Base-by-base conservation (phyloP, 768 basidiomycete genomes). In the Boletus eberwhitei region DNA sequence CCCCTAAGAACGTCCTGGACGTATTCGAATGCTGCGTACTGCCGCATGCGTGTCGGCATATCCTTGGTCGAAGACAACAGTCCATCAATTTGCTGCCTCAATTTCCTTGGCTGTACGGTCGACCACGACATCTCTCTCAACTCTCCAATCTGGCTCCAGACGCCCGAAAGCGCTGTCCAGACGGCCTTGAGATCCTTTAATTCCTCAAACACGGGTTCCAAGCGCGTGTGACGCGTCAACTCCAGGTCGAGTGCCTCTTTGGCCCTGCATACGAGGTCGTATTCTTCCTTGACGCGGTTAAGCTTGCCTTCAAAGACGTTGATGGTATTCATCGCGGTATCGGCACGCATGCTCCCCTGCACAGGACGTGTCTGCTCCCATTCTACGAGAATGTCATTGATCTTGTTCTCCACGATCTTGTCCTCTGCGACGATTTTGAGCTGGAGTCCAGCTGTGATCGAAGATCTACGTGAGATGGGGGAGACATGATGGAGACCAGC, bases 371-470 rank as follows among this genome's bases (percentile, higher is more conserved):
- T 92, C 65, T 87, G 82, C 69, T 98, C 95, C 97, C 97, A 98
- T 71, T 98, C 97, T 52, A 78, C 73, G 16, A 97, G 78, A 54
- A 93, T 82, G 64, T 97, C 94, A 63, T 82, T 87, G 66, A 98
- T 94, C 75, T 93, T 94, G 73, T 93, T 91, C 76, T 96, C 93
- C 2, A 98, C 85, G 51, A 98, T 93, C 77, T 96, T 96, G 78
- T 98, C 97, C 71, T 99, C 94, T 2, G 97, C 94, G n/a, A 96
- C 91, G 70, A 99, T 96, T 81, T 98, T 99, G 58, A 98, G 79
- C 72, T 98, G 97, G n/a, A 99, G 78, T 1, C 96, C 97, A 59
- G 93, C 95, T 96, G 56, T 5, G 5, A 59, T 38, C 38, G 4
- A 34, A 4, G 36, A 42, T 32, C 14, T 8, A 38, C n/a, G 43